Evolutionary conservation across 2,329 filamentous ascomycete species (phyloP), one percentile per base, ranked within the genome.

Genomic region (Cladophialophora exuberans): DNA sequence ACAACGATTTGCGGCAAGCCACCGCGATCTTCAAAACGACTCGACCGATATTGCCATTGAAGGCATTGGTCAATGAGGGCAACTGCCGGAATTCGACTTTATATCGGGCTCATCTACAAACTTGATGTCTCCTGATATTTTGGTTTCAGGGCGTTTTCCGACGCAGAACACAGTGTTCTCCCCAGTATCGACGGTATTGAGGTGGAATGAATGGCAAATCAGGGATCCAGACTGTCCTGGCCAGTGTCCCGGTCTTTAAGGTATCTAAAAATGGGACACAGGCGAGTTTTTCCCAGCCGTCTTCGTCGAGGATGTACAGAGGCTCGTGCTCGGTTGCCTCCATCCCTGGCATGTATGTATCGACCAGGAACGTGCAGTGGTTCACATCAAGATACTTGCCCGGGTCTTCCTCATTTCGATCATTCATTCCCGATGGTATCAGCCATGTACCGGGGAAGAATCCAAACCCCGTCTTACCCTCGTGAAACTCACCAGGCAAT

Each of bases 401-500:
- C 58, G 81, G 70, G 69, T 99, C 94, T 71, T 97, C 92, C 62
- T 86, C 78, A 66, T 99, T 99, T 60, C 84, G 83, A 69, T 96
- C 90, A 69, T 99, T 99, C 85, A 99, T 90, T 2, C 93, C 93
- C 44, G 78, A 76, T 0, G 94, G 88, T 1, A 87, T 82, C 53
- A 89, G 76, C 84, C 90, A 96, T 1, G 92, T 90, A n/a, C 91
- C 92, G 38, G 88, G 83, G 72, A 88, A 90, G 59, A 90, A 79
- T 2, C 86, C 89, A 63, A 87, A 87, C 5, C 85, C 85, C 13
- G 74, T 81, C 17, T 79, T 77, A 1, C 86, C 86, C 71, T 95
- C 88, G 15, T 84, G 84, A 69, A 97, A 99, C 66, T 96, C 89
- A 1, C 94, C 94, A 0, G 94, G 94, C 3, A 99, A 76, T 15